phyloP scores from a whole-genome alignment of 2,329 filamentous ascomycete species.

The Chrysosporium keratinophilum region DNA sequence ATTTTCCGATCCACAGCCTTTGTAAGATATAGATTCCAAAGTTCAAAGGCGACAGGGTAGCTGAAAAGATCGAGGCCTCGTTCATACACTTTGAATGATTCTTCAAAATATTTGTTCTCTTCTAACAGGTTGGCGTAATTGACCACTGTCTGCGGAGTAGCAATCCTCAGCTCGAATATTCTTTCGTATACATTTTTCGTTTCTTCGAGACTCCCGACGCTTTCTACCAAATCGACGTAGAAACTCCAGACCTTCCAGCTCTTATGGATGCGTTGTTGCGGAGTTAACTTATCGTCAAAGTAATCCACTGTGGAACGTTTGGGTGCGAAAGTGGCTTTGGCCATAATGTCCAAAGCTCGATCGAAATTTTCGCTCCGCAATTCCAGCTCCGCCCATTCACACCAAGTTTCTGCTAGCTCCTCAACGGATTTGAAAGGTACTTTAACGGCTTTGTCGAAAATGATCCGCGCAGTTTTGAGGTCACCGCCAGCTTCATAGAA shows the following conservation, averaged over 20 bases:
- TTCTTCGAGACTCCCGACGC: slow-evolving; percentile 80
- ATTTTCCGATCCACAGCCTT: slow-evolving; percentile 96
- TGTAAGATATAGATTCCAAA: slow-evolving; percentile 96
- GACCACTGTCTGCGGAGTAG: slow-evolving; percentile 94
- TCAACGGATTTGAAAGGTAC: slow-evolving; percentile 97
- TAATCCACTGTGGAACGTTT: slow-evolving; percentile 98
- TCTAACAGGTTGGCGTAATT: slow-evolving; percentile 95
- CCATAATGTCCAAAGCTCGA: slow-evolving; percentile 88
- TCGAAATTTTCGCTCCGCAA: slow-evolving; percentile 93
- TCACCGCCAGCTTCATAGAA: slow-evolving; percentile 89
- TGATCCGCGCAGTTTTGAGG: slow-evolving; percentile 71
- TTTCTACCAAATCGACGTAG: slow-evolving; percentile 95
- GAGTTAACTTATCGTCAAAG: slow-evolving; percentile 86
- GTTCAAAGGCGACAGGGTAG: slow-evolving; percentile 93
- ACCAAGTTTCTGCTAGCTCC: slow-evolving; percentile 96
- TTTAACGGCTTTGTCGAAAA: slow-evolving; percentile 96
- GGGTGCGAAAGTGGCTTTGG: slow-evolving; percentile 90
- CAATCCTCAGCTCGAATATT: slow-evolving; percentile 95
- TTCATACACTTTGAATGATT: slow-evolving; percentile 96
- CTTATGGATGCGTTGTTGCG: slow-evolving; percentile 95
- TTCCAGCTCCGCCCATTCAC: slow-evolving; percentile 98
- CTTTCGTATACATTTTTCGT: slow-evolving; percentile 91
- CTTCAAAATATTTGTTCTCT: slow-evolving; percentile 89
- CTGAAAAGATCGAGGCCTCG: slow-evolving; percentile 94
- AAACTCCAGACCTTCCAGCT: slow-evolving; percentile 99